Conservation (phyloP, 2,329 filamentous ascomycete species). For the Xenoacremonium recifei region DNA sequence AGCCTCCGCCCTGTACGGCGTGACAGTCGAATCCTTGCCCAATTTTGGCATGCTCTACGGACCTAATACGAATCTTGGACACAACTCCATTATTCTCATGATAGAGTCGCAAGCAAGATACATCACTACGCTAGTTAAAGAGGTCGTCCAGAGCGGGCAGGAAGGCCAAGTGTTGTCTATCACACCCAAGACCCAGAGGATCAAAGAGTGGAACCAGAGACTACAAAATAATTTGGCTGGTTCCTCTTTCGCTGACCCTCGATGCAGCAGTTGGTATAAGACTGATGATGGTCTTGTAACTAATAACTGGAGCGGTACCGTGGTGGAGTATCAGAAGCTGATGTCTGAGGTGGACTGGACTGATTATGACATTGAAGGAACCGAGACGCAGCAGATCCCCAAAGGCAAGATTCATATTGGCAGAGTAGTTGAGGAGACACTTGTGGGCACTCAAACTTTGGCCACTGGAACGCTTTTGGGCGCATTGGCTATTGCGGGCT, state of each 20-base stretch:
- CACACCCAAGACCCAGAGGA: not conserved
- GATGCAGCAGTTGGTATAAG: conserved; percentile 7
- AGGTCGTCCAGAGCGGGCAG: not conserved
- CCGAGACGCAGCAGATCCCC: not conserved
- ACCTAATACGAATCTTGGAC: conserved; percentile 6
- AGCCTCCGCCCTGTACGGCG: conserved; percentile 1
- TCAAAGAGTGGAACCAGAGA: conserved; percentile 2
- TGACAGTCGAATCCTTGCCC: conserved; percentile 1
- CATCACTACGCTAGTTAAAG: not conserved
- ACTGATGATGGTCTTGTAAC: conserved; percentile 2
- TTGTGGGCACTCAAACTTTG: conserved; percentile 1
- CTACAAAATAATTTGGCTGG: conserved; percentile 1
- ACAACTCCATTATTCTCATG: conserved; percentile 8
- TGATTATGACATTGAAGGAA: conserved; percentile 2
- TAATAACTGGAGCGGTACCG: conserved; percentile 6
- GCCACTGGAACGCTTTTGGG: too few relatives aligned
- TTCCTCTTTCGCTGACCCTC: conserved; percentile 5
- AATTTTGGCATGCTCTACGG: conserved; percentile 8
- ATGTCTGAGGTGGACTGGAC: conserved; percentile 4
- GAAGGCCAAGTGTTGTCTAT: not conserved
- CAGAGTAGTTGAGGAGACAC: conserved; percentile 3
- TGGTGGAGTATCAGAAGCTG: conserved; percentile 6
- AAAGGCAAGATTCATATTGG: conserved; percentile 1
- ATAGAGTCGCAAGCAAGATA: conserved; percentile 6
- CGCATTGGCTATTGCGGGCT: too few relatives aligned